Evolutionary conservation across 2,329 filamentous ascomycete genomes (phyloP).

Genomic region (Chrysosporium queenslandicum): DNA sequence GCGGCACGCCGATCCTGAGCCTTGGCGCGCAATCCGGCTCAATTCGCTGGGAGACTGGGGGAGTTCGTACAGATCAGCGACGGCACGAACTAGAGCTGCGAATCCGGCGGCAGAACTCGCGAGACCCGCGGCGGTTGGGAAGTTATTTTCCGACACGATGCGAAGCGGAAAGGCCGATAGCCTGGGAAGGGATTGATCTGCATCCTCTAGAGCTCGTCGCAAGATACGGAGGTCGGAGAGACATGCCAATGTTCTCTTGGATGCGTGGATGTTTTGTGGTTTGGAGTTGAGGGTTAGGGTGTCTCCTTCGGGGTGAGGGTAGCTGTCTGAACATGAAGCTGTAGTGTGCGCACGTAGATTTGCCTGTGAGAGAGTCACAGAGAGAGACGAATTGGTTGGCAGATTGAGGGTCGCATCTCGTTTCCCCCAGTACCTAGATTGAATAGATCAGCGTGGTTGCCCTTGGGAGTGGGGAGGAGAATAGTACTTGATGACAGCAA

Average conservation of each 20-base stretch:
- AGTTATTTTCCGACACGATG: constrained; percentile 96
- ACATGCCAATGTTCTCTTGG: constrained; percentile 87
- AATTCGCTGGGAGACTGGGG: constrained; percentile 72
- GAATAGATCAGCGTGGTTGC: not conserved
- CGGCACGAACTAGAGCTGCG: constrained; percentile 60
- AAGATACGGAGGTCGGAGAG: constrained; percentile 74
- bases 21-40: constrained; percentile 80
- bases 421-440: constrained; percentile 91
- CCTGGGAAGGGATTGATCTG: constrained; percentile 65
- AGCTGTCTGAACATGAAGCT: constrained; percentile 72
- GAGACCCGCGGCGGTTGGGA: constrained; percentile 90
- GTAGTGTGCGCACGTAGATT: constrained; percentile 94
- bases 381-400: constrained; percentile 94
- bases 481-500: constrained; percentile 84
- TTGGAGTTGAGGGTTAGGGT: constrained; percentile 75
- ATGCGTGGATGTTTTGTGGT: constrained; percentile 66
- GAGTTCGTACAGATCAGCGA: constrained; percentile 85
- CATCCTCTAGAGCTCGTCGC: constrained; percentile 62
- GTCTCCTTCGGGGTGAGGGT: constrained; percentile 49
- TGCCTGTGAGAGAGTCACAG: constrained; percentile 86
- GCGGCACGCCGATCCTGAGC: constrained; percentile 87
- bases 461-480: constrained; percentile 19
- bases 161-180: constrained; percentile 67
- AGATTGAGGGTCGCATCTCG: constrained; percentile 88
- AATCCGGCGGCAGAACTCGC: constrained; percentile 56